phyloP scores from a whole-genome alignment of 495 filamentous ascomycete species.

The Glarea lozoyensis region DNA sequence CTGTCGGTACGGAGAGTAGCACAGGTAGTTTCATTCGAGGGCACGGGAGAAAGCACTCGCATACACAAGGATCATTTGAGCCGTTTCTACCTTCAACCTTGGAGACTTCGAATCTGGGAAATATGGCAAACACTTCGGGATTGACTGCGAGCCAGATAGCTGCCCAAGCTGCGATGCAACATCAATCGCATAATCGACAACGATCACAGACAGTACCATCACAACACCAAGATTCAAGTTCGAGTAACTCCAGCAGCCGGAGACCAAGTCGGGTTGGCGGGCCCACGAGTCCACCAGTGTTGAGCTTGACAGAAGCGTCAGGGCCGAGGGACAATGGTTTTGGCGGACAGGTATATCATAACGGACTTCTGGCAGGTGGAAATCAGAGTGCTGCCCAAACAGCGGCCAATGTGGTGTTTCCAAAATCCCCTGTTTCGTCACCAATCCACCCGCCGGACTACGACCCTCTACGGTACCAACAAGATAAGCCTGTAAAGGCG shows the following conservation, averaged over 20 bases:
- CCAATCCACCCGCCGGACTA: slow-evolving; percentile 33
- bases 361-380: slow-evolving; percentile 53
- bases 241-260: slow-evolving; percentile 6
- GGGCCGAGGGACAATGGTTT: slow-evolving; percentile 44
- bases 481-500: slow-evolving; percentile 57
- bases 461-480: slow-evolving; percentile 22
- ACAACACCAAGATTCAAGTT: slow-evolving; percentile 30
- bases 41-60: slow-evolving; percentile 46
- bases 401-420: slow-evolving; percentile 82
- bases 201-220: slow-evolving; percentile 60
- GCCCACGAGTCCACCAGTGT: slow-evolving; percentile 39
- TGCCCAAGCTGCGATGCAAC: slow-evolving; percentile 82
- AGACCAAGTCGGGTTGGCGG: slow-evolving; percentile 15
- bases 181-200: slow-evolving; percentile 54
- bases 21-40: slow-evolving; percentile 14
- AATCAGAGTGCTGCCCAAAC: slow-evolving; percentile 63
- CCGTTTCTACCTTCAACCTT: slow-evolving; percentile 72
- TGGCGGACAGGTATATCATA: slow-evolving; percentile 49
- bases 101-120: slow-evolving; percentile 35
- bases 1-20: slow-evolving; percentile 2
- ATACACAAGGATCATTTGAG: slow-evolving; percentile 86
- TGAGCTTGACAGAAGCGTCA: slow-evolving; percentile 45
- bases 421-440: slow-evolving; percentile 47
- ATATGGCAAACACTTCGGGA: slow-evolving; percentile 26
- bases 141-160: slow-evolving; percentile 79